Base-by-base conservation (phyloP, 768 basidiomycete genomes). In the Termitomyces sp. region DNA sequence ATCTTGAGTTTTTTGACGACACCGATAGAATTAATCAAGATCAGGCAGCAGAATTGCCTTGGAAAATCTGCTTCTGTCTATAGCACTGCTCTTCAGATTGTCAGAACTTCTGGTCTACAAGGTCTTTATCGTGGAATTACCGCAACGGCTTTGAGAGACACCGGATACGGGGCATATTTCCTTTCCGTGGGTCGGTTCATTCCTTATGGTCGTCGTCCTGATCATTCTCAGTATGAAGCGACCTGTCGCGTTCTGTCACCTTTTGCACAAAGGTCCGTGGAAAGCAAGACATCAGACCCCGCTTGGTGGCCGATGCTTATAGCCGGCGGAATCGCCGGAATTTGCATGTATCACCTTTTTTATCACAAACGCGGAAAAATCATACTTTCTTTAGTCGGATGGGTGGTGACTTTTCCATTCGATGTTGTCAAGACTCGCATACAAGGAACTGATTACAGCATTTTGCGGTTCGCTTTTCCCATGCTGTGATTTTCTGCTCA, bases 371-470 rank as follows among this genome's bases (percentile, higher is more conserved):
- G 6, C 31, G 9, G 33, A 22, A 46, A 49, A 3, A 33, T 45
- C n/a, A 45, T n/a, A 24, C 1, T 33, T 27, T 36, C 11, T 44
- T 42, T 16, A 80, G 80, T 80, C 9, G 89, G 90, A 9, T 95
- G 93, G 93, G 39, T 86, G 0, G 78, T 76, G 2, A 95, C 93
- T 1, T 97, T 96, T 69, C 92, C 93, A 2, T 76, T 94, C 57
- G 94, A 97, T 67, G 89, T 94, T 3, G 80, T 95, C 61, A 96
- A 97, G 75, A 95, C 95, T 15, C 84, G 93, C 6, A 83, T 95
- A 65, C 94, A 97, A 70, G 83, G 83, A 31, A 76, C 69, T 39
- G 67, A 72, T 37, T 63, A 66, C 13, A 31, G 39, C 37, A 31
- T 2, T 33, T 6, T 39, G 24, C 30, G 36, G 27, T 47, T 49